A percentile compares a stretch with the other conserved stretches of the same genome.
These are phyloP conservation scores for Fusarium ramigenum DNA, from an alignment of 2,329 filamentous ascomycete genomes.

Conservation along the genomic window DNA sequence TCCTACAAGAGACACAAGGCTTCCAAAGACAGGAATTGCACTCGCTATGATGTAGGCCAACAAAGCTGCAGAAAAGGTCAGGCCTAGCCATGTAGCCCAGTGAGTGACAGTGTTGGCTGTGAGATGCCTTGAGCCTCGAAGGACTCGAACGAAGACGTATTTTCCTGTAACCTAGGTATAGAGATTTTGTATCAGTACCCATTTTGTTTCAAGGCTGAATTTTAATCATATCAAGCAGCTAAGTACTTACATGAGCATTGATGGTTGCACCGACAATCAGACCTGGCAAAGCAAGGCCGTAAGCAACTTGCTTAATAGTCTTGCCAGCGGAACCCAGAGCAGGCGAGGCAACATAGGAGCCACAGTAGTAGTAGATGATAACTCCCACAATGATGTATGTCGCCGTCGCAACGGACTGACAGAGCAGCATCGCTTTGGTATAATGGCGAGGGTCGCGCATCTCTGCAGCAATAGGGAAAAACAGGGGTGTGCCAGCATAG, in stretches of 20 bases:
- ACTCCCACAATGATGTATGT: constrained; percentile 48
- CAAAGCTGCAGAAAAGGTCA: constrained; percentile 39
- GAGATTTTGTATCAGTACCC: not conserved
- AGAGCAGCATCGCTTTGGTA: constrained; percentile 40
- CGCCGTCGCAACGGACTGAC: constrained; percentile 42
- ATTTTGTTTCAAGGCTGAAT: not conserved
- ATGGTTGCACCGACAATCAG: constrained; percentile 40
- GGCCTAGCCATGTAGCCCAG: constrained; percentile 46
- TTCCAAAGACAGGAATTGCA: constrained; percentile 41
- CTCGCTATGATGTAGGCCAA: constrained; percentile 44
- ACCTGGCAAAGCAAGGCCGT: constrained; percentile 50
- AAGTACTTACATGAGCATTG: constrained; percentile 39
- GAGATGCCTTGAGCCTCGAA: constrained; percentile 46
- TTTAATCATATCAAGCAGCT: not conserved
- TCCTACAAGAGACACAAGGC: constrained; percentile 44
- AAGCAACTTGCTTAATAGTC: constrained; percentile 55
- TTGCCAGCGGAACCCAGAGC: constrained; percentile 57
- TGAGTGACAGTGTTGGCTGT: constrained; percentile 42
- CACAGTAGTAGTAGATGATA: constrained; percentile 58
- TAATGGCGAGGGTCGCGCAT: constrained; percentile 46
- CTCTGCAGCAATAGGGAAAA: constrained; percentile 47
- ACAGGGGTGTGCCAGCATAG: constrained; percentile 49
- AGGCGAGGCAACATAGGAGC: constrained; percentile 57
- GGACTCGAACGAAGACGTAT: constrained; percentile 30
- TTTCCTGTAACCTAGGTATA: constrained; percentile 18